Evolutionary conservation across 805 yeast genomes (phyloP).

Genomic region (Maudiozyma bulderi): DNA sequence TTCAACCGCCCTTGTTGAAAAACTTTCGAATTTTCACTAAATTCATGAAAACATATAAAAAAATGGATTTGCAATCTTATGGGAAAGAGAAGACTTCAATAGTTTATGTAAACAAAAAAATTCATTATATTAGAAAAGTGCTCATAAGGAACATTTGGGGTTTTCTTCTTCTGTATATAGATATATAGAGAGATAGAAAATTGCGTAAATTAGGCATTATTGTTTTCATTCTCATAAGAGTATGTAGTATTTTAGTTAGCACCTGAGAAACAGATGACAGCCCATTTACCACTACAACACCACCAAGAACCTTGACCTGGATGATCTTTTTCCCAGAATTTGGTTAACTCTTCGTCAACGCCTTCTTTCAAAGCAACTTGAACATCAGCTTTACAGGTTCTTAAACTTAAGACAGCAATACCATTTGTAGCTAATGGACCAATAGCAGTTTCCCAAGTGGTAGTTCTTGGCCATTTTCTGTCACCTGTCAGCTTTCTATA

Average conservation of each 20-base stretch:
- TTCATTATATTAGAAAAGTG: no score
- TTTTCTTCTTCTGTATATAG: no score
- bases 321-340: conserved; percentile 49
- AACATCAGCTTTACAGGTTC: conserved; percentile 96
- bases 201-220: no score
- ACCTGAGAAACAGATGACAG: conserved; percentile 55
- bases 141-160: no score
- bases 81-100: no score
- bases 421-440: conserved; percentile 56
- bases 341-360: conserved; percentile 54
- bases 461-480: conserved; percentile 74
- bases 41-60: no score
- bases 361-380: conserved; percentile 77
- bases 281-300: conserved; percentile 89
- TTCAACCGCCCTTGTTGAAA: no score
- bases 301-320: conserved; percentile 65
- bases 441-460: conserved; percentile 63
- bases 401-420: conserved; percentile 59
- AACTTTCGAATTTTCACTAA: no score
- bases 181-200: no score
- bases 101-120: no score
- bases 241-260: neutral
- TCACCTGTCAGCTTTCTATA: conserved; percentile 92
- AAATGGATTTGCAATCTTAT: no score
- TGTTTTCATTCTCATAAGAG: no score